Evolutionary conservation across 2,329 filamentous ascomycete species (phyloP).

Genomic region (Colletotrichum spinosum): DNA sequence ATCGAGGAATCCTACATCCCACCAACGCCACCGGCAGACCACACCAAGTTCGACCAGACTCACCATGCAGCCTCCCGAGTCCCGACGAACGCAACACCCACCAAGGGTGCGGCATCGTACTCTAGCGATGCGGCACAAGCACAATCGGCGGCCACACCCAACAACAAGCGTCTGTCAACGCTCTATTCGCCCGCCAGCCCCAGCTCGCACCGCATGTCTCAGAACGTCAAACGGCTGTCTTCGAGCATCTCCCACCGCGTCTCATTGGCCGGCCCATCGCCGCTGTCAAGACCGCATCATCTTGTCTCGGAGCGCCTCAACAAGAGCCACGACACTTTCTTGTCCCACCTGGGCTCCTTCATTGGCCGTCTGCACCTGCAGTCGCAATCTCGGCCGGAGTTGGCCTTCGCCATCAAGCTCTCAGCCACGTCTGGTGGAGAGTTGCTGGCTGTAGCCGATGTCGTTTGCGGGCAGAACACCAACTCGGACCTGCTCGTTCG

Average conservation of each 20-base stretch:
- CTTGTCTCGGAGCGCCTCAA: constrained; percentile 87
- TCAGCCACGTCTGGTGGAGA: constrained; percentile 85
- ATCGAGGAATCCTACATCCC: constrained; percentile 69
- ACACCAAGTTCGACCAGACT: constrained; percentile 59
- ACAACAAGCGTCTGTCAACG: constrained; percentile 61
- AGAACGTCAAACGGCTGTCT: constrained; percentile 61
- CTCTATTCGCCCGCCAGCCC: constrained; percentile 48
- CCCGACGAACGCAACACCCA: constrained; percentile 46
- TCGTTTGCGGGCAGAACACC: constrained; percentile 82
- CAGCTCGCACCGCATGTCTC: constrained; percentile 50
- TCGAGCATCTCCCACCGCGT: constrained; percentile 77
- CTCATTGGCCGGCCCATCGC: constrained; percentile 77
- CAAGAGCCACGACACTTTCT: constrained; percentile 84
- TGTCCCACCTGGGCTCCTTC: constrained; percentile 92
- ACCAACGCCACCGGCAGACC: constrained; percentile 73
- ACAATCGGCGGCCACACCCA: constrained; percentile 48
- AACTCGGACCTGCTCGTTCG: constrained; percentile 74
- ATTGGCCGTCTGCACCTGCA: constrained; percentile 91
- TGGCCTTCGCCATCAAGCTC: constrained; percentile 84
- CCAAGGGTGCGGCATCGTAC: constrained; percentile 50
- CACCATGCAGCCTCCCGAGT: constrained; percentile 55
- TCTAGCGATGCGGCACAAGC: constrained; percentile 52
- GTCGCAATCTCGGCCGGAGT: constrained; percentile 87
- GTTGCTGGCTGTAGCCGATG: constrained; percentile 83
- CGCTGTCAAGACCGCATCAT: constrained; percentile 72